Percentiles rank a stretch among this genome's conserved stretches.
These are phyloP conservation scores for Wickerhamomyces sp. DNA, from an alignment of 1,139 yeast genomes.

Conservation along the genomic window DNA sequence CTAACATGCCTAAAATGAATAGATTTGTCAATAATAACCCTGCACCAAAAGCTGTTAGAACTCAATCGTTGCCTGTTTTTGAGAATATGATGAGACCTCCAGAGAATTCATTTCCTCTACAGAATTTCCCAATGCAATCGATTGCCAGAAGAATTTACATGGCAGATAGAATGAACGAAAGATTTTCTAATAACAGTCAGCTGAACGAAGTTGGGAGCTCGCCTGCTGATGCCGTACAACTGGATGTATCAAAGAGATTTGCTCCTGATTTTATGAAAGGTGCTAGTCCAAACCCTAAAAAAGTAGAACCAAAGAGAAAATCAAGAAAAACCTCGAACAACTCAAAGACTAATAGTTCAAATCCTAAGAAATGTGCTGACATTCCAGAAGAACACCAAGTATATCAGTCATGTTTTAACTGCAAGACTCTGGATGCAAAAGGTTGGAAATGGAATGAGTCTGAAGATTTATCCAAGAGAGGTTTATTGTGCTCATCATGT, in stretches of 20 bases:
- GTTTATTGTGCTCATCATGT: conserved; percentile 21
- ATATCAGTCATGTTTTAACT: conserved; percentile 21
- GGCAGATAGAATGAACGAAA: conserved; percentile 28
- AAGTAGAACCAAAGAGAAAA: conserved; percentile 6
- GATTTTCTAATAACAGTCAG: background rate
- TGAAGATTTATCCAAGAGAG: conserved; percentile 19
- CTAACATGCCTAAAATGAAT: conserved; percentile 13
- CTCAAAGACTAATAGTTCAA: background rate
- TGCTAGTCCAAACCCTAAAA: conserved; percentile 4
- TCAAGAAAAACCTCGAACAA: conserved; percentile 4
- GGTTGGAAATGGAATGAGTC: conserved; percentile 25
- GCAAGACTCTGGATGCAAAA: conserved; percentile 20
- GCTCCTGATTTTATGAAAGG: conserved; percentile 21
- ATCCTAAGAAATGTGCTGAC: conserved; percentile 1
- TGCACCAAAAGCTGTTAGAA: conserved; percentile 57
- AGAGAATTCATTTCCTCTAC: conserved; percentile 28
- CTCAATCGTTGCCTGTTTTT: conserved; percentile 59
- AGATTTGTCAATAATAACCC: conserved; percentile 26
- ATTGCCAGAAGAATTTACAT: conserved; percentile 38
- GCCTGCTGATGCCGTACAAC: conserved; percentile 8
- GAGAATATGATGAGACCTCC: conserved; percentile 33
- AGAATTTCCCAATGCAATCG: conserved; percentile 32
- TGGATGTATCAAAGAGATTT: conserved; percentile 22
- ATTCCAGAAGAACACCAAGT: conserved; percentile 9
- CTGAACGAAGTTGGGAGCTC: conserved; percentile 3